Conservation (phyloP, 179 eudicot genomes). For the Camellia oleifera region DNA sequence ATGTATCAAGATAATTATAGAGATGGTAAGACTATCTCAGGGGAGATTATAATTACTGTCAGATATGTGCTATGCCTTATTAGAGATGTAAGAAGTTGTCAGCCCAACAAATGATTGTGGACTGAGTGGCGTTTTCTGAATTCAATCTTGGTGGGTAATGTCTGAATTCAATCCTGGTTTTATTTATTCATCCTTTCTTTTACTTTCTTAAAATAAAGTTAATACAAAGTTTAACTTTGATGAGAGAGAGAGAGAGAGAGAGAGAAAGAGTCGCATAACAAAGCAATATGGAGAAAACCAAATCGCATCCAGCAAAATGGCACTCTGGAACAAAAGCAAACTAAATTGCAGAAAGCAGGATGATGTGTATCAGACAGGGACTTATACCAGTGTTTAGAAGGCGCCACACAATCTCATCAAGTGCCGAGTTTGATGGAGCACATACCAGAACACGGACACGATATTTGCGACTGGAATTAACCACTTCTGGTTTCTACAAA, state of each 20-base stretch:
- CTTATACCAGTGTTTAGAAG: slow-evolving; percentile 68
- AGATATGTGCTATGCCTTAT: too few relatives aligned
- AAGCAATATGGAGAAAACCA: not conserved
- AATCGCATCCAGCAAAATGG: not conserved
- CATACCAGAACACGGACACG: slow-evolving; percentile 95
- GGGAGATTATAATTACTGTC: too few relatives aligned
- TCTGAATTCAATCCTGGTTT: not conserved
- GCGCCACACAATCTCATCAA: slow-evolving; percentile 93
- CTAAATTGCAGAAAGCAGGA: not conserved
- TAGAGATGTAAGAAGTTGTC: too few relatives aligned
- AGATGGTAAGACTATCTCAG: too few relatives aligned
- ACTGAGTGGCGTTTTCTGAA: too few relatives aligned
- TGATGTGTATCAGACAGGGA: not conserved
- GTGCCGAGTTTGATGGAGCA: slow-evolving; percentile 99
- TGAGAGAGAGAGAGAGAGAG: not conserved
- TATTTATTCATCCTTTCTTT: not conserved
- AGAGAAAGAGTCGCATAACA: not conserved
- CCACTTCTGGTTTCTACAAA: slow-evolving; percentile 91
- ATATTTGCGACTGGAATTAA: slow-evolving; percentile 79
- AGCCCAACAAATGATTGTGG: too few relatives aligned
- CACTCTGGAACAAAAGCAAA: not conserved
- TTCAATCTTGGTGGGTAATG: too few relatives aligned
- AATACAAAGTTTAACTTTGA: not conserved
- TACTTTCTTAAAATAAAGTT: not conserved
- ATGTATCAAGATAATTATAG: too few relatives aligned